phyloP scores from a whole-genome alignment of 2,329 filamentous ascomycete genomes.

The Aspergillus tanneri region DNA sequence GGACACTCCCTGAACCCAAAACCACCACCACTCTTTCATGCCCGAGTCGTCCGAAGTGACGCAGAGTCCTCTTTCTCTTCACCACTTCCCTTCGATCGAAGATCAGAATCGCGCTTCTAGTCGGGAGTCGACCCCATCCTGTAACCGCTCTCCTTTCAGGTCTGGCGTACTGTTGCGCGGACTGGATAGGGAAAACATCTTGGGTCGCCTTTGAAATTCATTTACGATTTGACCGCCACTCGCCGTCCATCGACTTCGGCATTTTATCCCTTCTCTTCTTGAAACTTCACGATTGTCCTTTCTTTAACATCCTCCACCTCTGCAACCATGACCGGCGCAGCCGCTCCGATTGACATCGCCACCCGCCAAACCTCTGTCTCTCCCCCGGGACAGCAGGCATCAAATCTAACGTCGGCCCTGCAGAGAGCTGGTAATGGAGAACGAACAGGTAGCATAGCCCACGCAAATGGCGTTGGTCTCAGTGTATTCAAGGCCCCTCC shows the following conservation, averaged over 20 bases:
- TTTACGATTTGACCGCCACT: constrained; percentile 29
- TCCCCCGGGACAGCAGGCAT: constrained; percentile 59
- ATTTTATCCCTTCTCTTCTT: constrained; percentile 26
- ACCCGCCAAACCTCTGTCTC: constrained; percentile 58
- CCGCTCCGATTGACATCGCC: constrained; percentile 61
- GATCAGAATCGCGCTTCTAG: constrained; percentile 52
- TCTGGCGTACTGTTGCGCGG: constrained; percentile 46
- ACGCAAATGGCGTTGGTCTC: constrained; percentile 42
- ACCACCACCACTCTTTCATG: constrained; percentile 44
- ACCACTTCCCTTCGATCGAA: constrained; percentile 51
- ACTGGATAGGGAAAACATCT: constrained; percentile 44
- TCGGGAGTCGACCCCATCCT: constrained; percentile 45
- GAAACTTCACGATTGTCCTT: constrained; percentile 29
- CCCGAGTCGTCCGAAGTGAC: constrained; percentile 51
- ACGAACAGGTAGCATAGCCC: constrained; percentile 45
- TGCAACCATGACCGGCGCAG: constrained; percentile 52
- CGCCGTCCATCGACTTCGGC: constrained; percentile 34
- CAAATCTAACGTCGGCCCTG: constrained; percentile 62
- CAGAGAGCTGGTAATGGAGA: constrained; percentile 50
- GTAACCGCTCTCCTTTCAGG: constrained; percentile 52
- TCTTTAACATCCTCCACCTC: constrained; percentile 37
- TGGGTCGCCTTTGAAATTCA: constrained; percentile 44
- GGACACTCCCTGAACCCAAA: constrained; percentile 33
- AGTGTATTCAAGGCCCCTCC: constrained; percentile 40
- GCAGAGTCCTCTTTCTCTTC: constrained; percentile 48